These are phyloP conservation scores for Seiridium cupressi DNA, from an alignment of 2,329 filamentous ascomycete species.

Conservation along the genomic window DNA sequence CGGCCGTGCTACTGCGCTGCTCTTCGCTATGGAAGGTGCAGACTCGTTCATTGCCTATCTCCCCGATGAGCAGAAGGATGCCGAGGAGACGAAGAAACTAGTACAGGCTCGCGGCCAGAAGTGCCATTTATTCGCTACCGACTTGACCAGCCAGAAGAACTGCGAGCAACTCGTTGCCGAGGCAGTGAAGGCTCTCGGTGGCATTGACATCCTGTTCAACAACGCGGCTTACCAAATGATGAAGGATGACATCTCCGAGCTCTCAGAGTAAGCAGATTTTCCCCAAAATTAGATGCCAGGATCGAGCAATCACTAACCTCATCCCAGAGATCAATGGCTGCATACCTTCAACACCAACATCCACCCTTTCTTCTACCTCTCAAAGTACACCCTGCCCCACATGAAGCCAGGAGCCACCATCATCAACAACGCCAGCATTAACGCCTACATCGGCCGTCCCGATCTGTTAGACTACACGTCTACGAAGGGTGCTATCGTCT, in stretches of 20 bases:
- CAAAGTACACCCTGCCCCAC: constrained; percentile 74
- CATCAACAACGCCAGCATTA: constrained; percentile 84
- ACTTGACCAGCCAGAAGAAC: constrained; percentile 64
- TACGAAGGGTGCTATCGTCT: constrained; percentile 74
- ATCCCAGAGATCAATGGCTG: constrained; percentile 68
- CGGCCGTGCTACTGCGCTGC: constrained; percentile 70
- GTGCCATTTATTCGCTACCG: constrained; percentile 61
- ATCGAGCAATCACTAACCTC: background rate
- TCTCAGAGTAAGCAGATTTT: constrained; percentile 57
- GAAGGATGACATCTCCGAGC: constrained; percentile 66
- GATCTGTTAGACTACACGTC: constrained; percentile 82
- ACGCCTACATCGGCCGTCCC: constrained; percentile 76
- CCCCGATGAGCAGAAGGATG: constrained; percentile 73
- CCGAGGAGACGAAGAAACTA: constrained; percentile 68
- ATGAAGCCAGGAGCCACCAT: constrained; percentile 74
- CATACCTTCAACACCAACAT: constrained; percentile 83
- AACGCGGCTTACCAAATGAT: constrained; percentile 77
- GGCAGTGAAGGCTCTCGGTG: constrained; percentile 63
- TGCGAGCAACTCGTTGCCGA: constrained; percentile 69
- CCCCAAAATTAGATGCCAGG: background rate
- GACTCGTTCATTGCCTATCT: constrained; percentile 72
- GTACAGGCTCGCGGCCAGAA: constrained; percentile 67
- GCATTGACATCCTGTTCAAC: constrained; percentile 72
- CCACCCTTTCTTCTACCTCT: constrained; percentile 76
- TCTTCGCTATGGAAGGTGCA: constrained; percentile 81